Base-by-base conservation (phyloP, 768 basidiomycete genomes). In the Collybia sp. region DNA sequence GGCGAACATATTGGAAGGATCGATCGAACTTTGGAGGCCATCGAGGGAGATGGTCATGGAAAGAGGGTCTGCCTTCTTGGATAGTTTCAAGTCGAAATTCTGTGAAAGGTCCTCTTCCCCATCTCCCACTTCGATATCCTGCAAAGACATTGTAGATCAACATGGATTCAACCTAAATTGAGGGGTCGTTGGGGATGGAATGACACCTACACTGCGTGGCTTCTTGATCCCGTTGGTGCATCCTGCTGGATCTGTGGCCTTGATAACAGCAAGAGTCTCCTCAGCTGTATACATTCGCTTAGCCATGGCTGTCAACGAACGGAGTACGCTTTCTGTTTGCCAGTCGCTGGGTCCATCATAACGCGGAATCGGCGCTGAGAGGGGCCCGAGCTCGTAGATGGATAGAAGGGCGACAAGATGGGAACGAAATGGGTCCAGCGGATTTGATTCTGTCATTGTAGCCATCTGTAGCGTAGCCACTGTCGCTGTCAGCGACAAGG, bases 381-480 rank as follows among this genome's bases (percentile, higher is more conserved):
- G 57, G 16, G 77, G 76, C 40, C 77, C 76, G 40, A 76, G 70
- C 49, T 82, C 79, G 56, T 80, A 83, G 10, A 79, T 63, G 13
- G 82, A 81, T 20, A 83, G 65, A 6, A 82, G 61, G 17, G 78
- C 73, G 50, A 80, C 69, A 40, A 83, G 76, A 56, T 83, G 76
- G 1, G 73, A 67, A 10, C 10, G 35, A 18, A 37, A 37, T 37
- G 35, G 35, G 17, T 37, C 35, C n/a, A 10, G 40, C 25, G 25
- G 25, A 25, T 25, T 25, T 8, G 25, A 25, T 25, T 25, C 25
- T 25, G 25, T 25, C 4, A 25, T 25, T 25, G 25, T 8, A 25
- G 25, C 25, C 25, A 25, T 25, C 25, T 25, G 25, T 25, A 8
- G 8, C 4, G 25, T 25, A 25, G 25, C 25, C 25, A 25, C 25